A percentile compares a stretch with the other conserved stretches of the same genome.
These are phyloP conservation scores for Pyrus pyrifolia DNA, from an alignment of 306 rosid genomes.

Conservation along the genomic window DNA sequence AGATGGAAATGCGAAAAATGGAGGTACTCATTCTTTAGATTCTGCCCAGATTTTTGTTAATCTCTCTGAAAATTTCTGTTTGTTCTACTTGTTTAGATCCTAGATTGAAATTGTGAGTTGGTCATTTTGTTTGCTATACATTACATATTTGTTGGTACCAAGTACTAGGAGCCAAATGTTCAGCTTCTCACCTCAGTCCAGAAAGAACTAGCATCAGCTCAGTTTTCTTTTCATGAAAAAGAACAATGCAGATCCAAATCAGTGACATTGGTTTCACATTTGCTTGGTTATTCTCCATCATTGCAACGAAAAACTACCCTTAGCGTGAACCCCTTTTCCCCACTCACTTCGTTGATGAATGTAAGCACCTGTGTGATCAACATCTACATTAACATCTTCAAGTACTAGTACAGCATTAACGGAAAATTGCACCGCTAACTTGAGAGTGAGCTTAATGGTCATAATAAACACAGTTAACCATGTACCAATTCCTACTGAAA, in stretches of 20 bases:
- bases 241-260: neutral
- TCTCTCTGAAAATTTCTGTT: neutral
- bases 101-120: neutral
- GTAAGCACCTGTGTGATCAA: too few relatives aligned
- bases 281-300: neutral
- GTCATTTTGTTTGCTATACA: neutral
- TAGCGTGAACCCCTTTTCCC: neutral
- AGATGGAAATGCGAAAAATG: conserved; percentile 85
- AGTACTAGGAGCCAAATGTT: neutral
- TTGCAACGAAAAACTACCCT: neutral
- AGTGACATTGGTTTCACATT: neutral
- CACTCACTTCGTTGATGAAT: too few relatives aligned
- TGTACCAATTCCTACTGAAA: neutral
- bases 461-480: neutral
- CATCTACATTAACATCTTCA: too few relatives aligned
- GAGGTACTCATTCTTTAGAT: conserved; percentile 53
- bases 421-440: too few relatives aligned
- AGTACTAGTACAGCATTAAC: too few relatives aligned
- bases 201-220: neutral
- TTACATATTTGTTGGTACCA: neutral
- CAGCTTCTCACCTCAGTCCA: neutral
- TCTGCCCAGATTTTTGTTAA: neutral
- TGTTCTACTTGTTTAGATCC: neutral
- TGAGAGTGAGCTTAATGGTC: too few relatives aligned
- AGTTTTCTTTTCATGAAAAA: neutral